Evolutionary conservation across 2,329 filamentous ascomycete species (phyloP), one percentile per base, ranked within the genome.

Genomic region (Trichoderma koningii): DNA sequence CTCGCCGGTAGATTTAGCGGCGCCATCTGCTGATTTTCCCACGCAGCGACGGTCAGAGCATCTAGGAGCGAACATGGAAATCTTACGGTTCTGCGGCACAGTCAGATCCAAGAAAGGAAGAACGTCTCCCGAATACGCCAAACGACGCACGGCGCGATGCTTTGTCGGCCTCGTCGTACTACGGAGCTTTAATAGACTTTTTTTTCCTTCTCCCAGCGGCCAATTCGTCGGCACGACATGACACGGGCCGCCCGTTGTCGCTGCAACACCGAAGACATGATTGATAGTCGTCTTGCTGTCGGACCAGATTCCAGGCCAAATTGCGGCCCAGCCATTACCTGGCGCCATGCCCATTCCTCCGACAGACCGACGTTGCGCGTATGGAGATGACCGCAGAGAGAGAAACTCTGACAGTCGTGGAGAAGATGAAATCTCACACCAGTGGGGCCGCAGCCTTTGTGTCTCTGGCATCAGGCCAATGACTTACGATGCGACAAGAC

Each of bases 81-180:
- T 45, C 48, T 51, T 52, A 44, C 57, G 48, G 21, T 44, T 52
- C 17, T 26, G 34, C 38, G 52, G 26, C 47, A 62, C 59, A 62
- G 59, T 62, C 59, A 62, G 59, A 62, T 62, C 47, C 44, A 45
- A 44, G 41, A 52, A 34, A 62, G 28, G 41, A 52, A 23, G 21
- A 45, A 30, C 47, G 44, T 62, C 21, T 42, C 26, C 34, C 34
- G 34, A 38, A 26, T 21, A 10, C 6, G 38, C 55, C 55, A 45
- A 45, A 17, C 41, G 34, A 7, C 38, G 44, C 56, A 60, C 56
- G 56, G 56, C 47, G 56, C 28, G 45, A 60, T 60, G 45, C 21
- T 34, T 48, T 47, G 21, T 14, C 12, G 34, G 34, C 34, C 12
- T 14, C 34, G 3, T 38, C 34, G 34, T 47, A 38, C 55, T 47